Conservation (phyloP, 1,284 basidiomycete species). For the Puccinia coronata region DNA sequence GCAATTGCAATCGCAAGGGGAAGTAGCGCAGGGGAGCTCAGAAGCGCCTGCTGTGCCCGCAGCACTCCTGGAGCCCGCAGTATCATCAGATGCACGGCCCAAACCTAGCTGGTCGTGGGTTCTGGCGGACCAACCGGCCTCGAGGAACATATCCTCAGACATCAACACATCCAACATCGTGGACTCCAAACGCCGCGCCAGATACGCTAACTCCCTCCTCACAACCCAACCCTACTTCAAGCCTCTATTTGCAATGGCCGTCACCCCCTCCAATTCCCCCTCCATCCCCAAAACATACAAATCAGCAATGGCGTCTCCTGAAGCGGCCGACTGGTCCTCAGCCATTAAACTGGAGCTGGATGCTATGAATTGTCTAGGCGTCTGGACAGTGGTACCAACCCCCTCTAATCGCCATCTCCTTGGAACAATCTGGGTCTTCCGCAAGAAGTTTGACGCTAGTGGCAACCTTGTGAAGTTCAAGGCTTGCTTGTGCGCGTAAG, state of each 20-base stretch:
- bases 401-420: background rate
- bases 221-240: background rate
- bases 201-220: background rate
- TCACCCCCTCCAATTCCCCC: background rate
- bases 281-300: background rate
- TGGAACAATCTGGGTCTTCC: no score
- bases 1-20: no score
- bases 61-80: no score
- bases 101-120: no score
- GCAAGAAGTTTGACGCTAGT: no score
- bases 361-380: background rate
- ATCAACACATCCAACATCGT: slow-evolving; percentile 15
- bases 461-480: no score
- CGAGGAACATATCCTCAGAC: slow-evolving; percentile 16
- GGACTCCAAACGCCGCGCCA: no score
- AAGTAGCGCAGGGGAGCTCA: no score
- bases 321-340: background rate
- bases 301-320: background rate
- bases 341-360: background rate
- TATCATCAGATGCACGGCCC: no score
- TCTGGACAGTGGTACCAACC: background rate
- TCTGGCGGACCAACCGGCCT: background rate
- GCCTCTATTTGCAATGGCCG: background rate
- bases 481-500: no score
- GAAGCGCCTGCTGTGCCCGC: background rate